Percentiles rank a stretch among this genome's conserved stretches.
These are phyloP conservation scores for Calonectria hongkongensis DNA, from an alignment of 2,329 filamentous ascomycete genomes.

Conservation along the genomic window DNA sequence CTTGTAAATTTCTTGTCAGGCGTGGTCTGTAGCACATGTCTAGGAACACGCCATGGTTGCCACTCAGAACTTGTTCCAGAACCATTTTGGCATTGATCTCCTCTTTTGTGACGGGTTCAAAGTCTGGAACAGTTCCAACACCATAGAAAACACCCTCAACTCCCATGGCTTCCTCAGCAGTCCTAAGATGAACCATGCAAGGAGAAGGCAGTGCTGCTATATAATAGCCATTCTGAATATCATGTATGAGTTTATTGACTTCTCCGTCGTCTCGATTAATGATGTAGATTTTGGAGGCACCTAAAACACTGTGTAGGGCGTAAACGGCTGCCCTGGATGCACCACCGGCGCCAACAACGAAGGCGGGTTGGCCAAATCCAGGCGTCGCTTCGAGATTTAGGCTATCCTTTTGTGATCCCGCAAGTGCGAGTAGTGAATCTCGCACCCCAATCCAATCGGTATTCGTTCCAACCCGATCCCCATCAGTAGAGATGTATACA, in stretches of 20 bases:
- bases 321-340: not conserved
- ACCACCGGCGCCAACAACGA: not conserved
- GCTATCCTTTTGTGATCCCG: too few relatives aligned
- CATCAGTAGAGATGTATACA: not conserved
- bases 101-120: not conserved
- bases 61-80: not conserved
- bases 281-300: not conserved
- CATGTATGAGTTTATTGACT: not conserved
- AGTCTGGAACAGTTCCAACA: not conserved
- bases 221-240: not conserved
- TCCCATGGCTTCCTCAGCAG: too few relatives aligned
- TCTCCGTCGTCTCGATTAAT: not conserved
- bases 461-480: not conserved
- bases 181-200: not conserved
- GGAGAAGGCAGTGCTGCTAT: not conserved
- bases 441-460: slow-evolving; percentile 7
- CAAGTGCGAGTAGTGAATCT: not conserved
- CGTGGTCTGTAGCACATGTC: not conserved
- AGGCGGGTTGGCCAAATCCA: not conserved
- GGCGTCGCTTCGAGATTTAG: not conserved
- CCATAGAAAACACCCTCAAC: not conserved
- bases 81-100: not conserved
- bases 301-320: not conserved
- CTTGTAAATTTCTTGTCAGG: not conserved
- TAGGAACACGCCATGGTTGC: not conserved